Base-by-base conservation (phyloP, 1,284 basidiomycete species). In the Ganoderma lucidum region DNA sequence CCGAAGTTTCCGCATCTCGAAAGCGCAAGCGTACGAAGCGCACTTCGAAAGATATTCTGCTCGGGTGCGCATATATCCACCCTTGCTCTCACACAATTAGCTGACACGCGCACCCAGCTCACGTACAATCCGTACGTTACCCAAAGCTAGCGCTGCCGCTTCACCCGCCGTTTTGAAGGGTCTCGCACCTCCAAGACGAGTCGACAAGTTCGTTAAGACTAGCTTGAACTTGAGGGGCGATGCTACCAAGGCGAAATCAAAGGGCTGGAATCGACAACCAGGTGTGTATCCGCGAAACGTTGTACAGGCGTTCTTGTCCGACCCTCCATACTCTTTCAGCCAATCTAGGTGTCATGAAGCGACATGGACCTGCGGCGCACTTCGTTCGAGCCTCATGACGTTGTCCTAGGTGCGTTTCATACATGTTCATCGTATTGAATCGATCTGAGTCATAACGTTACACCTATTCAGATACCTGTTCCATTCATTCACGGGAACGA, bases 201-300 rank as follows among this genome's bases (percentile, higher is more conserved):
- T 76, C 37, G 74, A 76, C 42, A 76, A 74, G 48, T 81, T 82
- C 71, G 48, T 80, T 1, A 71, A 72, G 32, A 71, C 73, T 17
- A 78, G 72, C 15, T 71, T 81, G 37, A 76, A 79, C 63, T n/a
- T 80, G n/a, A 78, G 76, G 37, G 76, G 75, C 6, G 70, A 70
- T n/a, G 45, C 59, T 0, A 37, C 63, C 8, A 65, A 70, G 35
- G 70, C 78, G 5, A 76, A 72, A 59, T 53, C 67, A 5, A 76
- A 76, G 60, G 80, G 79, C n/a, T 82, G 80, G 80, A 77, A 78
- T 59, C 79, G 81, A 30, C 75, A 75, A 72, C 65, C 79, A 71
- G 78, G 81, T 81, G 65, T 19, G 78, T 56, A 19, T 15, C 15
- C 39, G 9, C 23, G 19, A n/a, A 6, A 1, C 0, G 12, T 41